Evolutionary conservation across 495 filamentous ascomycete genomes (phyloP), one percentile per base, ranked within the genome.

Genomic region (Venustampulla echinocandica): DNA sequence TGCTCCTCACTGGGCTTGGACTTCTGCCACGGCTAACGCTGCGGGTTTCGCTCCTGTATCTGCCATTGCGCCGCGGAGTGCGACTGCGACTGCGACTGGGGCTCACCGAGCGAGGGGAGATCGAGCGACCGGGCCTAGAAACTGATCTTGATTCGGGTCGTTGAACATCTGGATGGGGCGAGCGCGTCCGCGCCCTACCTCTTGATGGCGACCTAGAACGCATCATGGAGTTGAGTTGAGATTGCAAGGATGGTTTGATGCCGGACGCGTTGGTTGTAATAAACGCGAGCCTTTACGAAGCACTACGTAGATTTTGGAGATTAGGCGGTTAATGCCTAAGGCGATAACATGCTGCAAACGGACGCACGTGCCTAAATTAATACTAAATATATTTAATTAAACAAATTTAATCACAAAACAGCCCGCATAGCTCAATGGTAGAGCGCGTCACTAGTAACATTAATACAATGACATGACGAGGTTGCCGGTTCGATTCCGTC

Each of bases 1-100:
- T 74, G 56, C 78, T 84, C 58, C 66, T 67, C 13, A 73, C 64
- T 21, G 65, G 66, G 24, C 58, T 61, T 32, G 60, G 58, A 42
- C 71, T 76, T 50, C 68, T 68, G 35, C 70, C 67, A 43, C 65
- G 58, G 44, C 64, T 68, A 47, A 54, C 36, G 22, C 67, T 57
- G 60, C 59, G 65, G 47, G 44, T 58, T 15, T 56, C 36, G 32
- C 65, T 68, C 46, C 64, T 70, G 42, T 60, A 67, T 44, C 56
- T 64, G 38, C 52, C 57, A 50, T 57, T 44, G 43, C 53, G 51
- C 39, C 53, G 61, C 22, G 59, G 64, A 42, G 61, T 70, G 40
- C 65, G 64, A 37, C n/a, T 44, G 43, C 53, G 51, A 38, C 53
- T 60, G 23, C 59, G 64, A 42, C 62, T 70, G 40, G 64, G 64